A percentile compares a stretch with the other conserved stretches of the same genome.
Evolutionary conservation across 2,329 filamentous ascomycete genomes (phyloP).

Genomic region (Eurotiales sp.): DNA sequence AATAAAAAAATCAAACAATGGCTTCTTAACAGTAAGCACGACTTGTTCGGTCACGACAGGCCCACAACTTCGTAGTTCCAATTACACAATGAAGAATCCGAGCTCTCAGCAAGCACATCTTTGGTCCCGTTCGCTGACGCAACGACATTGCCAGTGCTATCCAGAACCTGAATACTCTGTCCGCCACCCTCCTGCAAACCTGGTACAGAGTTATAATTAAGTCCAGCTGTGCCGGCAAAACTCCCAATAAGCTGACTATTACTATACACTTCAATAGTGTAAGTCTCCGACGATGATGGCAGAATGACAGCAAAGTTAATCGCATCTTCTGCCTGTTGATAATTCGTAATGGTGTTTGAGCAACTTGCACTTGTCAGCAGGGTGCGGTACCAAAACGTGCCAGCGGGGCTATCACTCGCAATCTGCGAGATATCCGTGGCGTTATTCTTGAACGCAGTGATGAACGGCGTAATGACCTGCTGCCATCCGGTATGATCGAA

Average conservation of each 20-base stretch:
- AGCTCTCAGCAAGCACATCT: constrained; percentile 1
- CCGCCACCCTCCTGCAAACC: constrained; percentile 8
- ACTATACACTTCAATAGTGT: constrained; percentile 12
- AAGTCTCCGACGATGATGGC: background rate
- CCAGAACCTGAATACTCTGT: constrained; percentile 2
- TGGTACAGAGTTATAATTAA: constrained; percentile 12
- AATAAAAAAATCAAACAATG: no score
- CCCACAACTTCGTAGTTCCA: constrained; percentile 15
- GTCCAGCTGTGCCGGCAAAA: background rate
- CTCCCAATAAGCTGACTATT: constrained; percentile 1
- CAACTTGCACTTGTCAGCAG: constrained; percentile 5
- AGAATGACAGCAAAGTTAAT: constrained; percentile 10
- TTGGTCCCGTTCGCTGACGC: constrained; percentile 8
- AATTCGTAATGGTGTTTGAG: constrained; percentile 11
- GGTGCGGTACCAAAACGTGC: constrained; percentile 7
- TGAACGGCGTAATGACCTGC: constrained; percentile 8
- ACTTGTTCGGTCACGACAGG: background rate
- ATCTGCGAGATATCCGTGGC: constrained; percentile 2
- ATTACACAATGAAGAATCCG: constrained; percentile 7
- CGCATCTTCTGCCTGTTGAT: constrained; percentile 3
- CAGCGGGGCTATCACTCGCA: background rate
- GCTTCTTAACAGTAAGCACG: no score
- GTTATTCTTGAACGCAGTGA: constrained; percentile 5
- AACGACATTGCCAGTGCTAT: constrained; percentile 2
- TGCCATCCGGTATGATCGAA: constrained; percentile 13